A percentile compares a stretch with the other conserved stretches of the same genome.
Evolutionary conservation across 805 yeast species (phyloP).

Genomic region (Lachancea waltii): DNA sequence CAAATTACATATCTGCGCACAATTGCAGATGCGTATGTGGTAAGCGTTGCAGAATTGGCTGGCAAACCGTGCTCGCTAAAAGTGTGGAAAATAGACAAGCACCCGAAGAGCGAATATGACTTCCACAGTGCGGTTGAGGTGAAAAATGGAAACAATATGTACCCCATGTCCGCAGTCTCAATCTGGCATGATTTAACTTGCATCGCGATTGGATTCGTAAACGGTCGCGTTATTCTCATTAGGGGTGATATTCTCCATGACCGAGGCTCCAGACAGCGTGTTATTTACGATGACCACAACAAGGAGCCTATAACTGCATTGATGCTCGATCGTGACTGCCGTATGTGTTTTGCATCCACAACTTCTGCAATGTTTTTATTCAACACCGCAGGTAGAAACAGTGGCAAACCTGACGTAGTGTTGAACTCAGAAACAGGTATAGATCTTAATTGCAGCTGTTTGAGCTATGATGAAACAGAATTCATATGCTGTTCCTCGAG

Average conservation of each 20-base stretch:
- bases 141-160: constrained; percentile 67
- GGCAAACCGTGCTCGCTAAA: constrained; percentile 64
- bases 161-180: constrained; percentile 46
- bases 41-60: constrained; percentile 68
- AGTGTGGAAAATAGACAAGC: constrained; percentile 63
- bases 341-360: constrained; percentile 63
- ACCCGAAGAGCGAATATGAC: constrained; percentile 33
- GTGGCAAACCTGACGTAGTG: constrained; percentile 50
- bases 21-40: constrained; percentile 44
- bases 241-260: constrained; percentile 87
- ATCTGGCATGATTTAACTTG: constrained; percentile 23
- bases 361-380: constrained; percentile 65
- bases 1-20: constrained; percentile 52
- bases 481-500: constrained; percentile 61
- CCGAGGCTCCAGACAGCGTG: constrained; percentile 81
- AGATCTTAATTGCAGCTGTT: constrained; percentile 36
- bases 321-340: constrained; percentile 44
- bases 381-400: constrained; percentile 71
- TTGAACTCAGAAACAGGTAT: constrained; percentile 44
- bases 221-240: constrained; percentile 74
- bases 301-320: constrained; percentile 79
- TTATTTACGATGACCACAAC: constrained; percentile 54
- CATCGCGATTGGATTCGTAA: constrained; percentile 26
- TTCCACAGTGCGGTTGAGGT: constrained; percentile 59
- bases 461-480: constrained; percentile 38